phyloP scores from a whole-genome alignment of 2,329 filamentous ascomycete genomes.

The Ploettnerulaceae sp. region DNA sequence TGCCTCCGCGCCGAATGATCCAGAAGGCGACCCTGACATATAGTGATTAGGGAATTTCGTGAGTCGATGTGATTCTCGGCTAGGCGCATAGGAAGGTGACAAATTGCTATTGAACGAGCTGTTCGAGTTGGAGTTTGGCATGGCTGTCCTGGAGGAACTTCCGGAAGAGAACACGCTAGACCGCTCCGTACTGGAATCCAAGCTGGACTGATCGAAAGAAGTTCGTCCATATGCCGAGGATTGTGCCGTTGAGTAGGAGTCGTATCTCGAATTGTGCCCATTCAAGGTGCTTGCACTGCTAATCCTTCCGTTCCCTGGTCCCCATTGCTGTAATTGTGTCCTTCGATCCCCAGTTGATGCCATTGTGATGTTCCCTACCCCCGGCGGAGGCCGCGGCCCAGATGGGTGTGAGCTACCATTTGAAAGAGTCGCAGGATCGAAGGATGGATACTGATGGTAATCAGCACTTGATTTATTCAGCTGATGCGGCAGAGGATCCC shows the following conservation, averaged over 20 bases:
- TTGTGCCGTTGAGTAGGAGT: conserved; percentile 49
- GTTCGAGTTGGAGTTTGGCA: conserved; percentile 53
- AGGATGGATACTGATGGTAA: conserved; percentile 83
- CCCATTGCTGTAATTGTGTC: conserved; percentile 75
- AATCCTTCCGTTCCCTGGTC: conserved; percentile 44
- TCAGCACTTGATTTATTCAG: conserved; percentile 72
- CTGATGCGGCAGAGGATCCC: conserved; percentile 77
- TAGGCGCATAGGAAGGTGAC: conserved; percentile 27
- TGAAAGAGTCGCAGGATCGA: conserved; percentile 51
- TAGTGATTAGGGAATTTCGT: conserved; percentile 45
- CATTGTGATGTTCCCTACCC: conserved; percentile 61
- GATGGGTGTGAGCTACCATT: conserved; percentile 52
- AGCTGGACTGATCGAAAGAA: conserved; percentile 60
- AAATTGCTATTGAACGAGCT: conserved; percentile 52
- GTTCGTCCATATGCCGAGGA: conserved; percentile 35
- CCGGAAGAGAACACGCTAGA: conserved; percentile 52
- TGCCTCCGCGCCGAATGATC: conserved; percentile 29
- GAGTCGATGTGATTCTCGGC: conserved; percentile 50
- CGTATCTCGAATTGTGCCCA: conserved; percentile 56
- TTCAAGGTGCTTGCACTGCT: conserved; percentile 50
- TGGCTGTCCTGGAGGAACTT: conserved; percentile 48
- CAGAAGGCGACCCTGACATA: conserved; percentile 20
- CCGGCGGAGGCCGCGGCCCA: conserved; percentile 55
- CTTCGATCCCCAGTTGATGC: conserved; percentile 64
- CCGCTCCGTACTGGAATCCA: conserved; percentile 55